These are phyloP conservation scores for Sclerotiophoma versabilis DNA, from an alignment of 2,329 filamentous ascomycete species.

Conservation along the genomic window DNA sequence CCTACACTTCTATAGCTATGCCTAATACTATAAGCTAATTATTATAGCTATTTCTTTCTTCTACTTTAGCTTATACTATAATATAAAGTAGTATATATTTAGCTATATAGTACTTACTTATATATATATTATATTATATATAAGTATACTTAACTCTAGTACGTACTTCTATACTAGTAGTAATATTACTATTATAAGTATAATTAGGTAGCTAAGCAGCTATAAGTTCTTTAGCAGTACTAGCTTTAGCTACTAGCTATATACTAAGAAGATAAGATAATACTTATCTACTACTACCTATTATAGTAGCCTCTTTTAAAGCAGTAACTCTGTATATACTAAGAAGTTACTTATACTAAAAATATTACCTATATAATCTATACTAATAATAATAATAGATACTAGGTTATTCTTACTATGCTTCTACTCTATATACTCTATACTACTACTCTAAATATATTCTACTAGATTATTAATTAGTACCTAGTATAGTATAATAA, in stretches of 20 bases:
- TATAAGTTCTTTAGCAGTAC: background rate
- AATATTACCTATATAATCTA: background rate
- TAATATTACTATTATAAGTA: background rate
- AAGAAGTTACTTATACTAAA: background rate
- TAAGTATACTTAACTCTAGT: background rate
- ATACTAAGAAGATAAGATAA: background rate
- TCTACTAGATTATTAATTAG: conserved; percentile 22
- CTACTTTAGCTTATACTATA: conserved; percentile 4
- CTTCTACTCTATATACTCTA: conserved; percentile 11
- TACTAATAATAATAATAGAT: background rate
- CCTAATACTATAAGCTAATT: background rate
- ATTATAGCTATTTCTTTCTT: conserved; percentile 5
- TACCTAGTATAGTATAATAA: conserved; percentile 13
- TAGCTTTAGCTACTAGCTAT: background rate
- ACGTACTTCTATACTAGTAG: background rate
- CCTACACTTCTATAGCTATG: conserved; percentile 7
- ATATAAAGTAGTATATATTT: conserved; percentile 18
- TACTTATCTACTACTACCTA: background rate
- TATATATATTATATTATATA: background rate
- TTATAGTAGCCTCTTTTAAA: background rate
- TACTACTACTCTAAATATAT: background rate
- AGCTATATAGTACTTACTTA: background rate
- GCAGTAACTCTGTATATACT: background rate
- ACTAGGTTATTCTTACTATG: conserved; percentile 17
- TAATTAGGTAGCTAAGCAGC: background rate